Percentiles rank a stretch among this genome's conserved stretches.
Evolutionary conservation across 805 yeast genomes (phyloP).

Genomic region (Pichia manshurica): DNA sequence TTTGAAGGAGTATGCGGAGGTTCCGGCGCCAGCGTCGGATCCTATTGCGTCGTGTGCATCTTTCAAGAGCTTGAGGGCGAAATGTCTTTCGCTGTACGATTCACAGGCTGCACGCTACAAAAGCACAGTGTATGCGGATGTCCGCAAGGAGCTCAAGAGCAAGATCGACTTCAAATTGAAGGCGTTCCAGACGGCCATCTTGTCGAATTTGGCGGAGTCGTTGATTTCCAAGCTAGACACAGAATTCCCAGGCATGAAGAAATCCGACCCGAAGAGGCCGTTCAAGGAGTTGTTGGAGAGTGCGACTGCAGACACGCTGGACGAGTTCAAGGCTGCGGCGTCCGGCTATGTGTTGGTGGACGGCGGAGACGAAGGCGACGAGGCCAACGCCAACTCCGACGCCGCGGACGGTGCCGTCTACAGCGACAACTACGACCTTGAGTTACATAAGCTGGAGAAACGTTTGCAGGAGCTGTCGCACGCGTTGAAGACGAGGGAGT

Average conservation of each 20-base stretch:
- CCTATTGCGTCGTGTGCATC: slow-evolving; percentile 36
- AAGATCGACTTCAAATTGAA: slow-evolving; percentile 44
- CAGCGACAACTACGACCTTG: slow-evolving; percentile 22
- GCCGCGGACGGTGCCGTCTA: not conserved
- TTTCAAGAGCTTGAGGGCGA: slow-evolving; percentile 39
- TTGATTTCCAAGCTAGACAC: slow-evolving; percentile 30
- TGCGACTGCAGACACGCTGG: slow-evolving; percentile 19
- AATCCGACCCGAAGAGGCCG: slow-evolving; percentile 19
- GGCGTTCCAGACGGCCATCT: slow-evolving; percentile 38
- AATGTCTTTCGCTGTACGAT: slow-evolving; percentile 54
- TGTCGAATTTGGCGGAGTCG: slow-evolving; percentile 33
- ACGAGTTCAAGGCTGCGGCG: slow-evolving; percentile 30
- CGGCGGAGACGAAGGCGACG: slow-evolving; percentile 28
- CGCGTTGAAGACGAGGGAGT: slow-evolving; percentile 35
- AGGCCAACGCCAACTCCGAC: slow-evolving; percentile 14
- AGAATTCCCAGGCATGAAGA: slow-evolving; percentile 20
- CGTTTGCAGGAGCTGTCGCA: slow-evolving; percentile 15
- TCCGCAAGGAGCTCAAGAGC: slow-evolving; percentile 42
- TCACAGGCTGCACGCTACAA: slow-evolving; percentile 71
- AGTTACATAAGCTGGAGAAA: slow-evolving; percentile 2
- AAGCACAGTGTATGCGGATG: slow-evolving; percentile 57
- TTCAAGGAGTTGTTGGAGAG: slow-evolving; percentile 22
- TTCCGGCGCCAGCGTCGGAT: slow-evolving; percentile 18
- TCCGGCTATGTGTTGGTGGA: slow-evolving; percentile 31
- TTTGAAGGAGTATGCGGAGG: slow-evolving; percentile 18